phyloP scores from a whole-genome alignment of 441 rosid species.

The Macaranga tanarius region DNA sequence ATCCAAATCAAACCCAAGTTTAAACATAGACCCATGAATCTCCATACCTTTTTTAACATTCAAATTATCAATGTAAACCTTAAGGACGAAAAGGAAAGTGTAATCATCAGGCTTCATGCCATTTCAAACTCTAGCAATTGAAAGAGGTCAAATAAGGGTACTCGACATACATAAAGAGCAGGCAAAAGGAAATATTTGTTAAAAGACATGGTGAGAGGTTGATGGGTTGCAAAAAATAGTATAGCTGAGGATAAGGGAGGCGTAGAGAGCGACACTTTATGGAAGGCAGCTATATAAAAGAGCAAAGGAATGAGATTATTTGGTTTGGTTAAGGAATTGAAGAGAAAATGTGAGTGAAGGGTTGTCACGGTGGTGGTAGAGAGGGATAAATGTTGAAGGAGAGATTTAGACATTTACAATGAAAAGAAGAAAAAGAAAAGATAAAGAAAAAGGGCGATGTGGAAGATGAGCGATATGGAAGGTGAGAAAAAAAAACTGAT shows the following conservation, averaged over 20 bases:
- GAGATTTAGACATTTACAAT: no score
- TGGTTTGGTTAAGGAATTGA: slow-evolving; percentile 36
- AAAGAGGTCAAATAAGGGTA: slow-evolving; percentile 47
- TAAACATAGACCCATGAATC: slow-evolving; percentile 60
- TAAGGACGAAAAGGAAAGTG: slow-evolving; percentile 73
- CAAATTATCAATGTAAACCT: slow-evolving; percentile 52
- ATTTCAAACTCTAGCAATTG: slow-evolving; percentile 34
- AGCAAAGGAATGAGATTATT: slow-evolving; percentile 47
- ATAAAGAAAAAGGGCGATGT: no score
- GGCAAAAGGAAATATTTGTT: slow-evolving; percentile 32
- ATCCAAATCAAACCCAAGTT: slow-evolving; percentile 64
- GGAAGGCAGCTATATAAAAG: slow-evolving; percentile 45
- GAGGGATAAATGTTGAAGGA: slow-evolving; percentile 9
- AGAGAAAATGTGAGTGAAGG: slow-evolving; percentile 28
- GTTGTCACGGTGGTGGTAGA: background rate
- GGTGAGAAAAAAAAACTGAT: no score
- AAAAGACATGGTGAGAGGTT: slow-evolving; percentile 35
- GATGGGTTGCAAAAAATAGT: slow-evolving; percentile 30
- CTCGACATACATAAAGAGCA: slow-evolving; percentile 55
- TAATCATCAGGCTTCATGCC: slow-evolving; percentile 63
- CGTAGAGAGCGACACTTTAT: slow-evolving; percentile 39
- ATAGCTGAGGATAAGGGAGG: slow-evolving; percentile 57
- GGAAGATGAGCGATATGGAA: no score
- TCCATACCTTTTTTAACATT: slow-evolving; percentile 49
- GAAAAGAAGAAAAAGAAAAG: no score